These are phyloP conservation scores for Nyctanthes arbortristis DNA, from an alignment of 257 asterid genomes.

Conservation along the genomic window DNA sequence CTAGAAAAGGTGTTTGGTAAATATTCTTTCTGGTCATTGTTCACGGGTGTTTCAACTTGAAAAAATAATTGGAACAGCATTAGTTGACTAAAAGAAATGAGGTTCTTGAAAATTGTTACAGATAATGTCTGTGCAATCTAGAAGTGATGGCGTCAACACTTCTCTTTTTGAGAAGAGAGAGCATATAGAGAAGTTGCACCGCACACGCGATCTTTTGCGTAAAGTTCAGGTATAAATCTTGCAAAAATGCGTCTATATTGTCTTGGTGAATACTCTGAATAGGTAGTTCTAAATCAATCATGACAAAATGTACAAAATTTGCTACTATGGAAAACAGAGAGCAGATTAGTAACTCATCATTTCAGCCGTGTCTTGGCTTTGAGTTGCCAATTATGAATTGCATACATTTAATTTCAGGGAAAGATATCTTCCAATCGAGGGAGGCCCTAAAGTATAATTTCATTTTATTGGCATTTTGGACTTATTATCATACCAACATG, in stretches of 20 bases:
- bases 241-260: constrained; percentile 2
- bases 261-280: not conserved
- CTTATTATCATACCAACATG: not conserved
- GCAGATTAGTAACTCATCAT: constrained; percentile 4
- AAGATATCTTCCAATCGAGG: not conserved
- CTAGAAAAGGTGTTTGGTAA: constrained; percentile 84
- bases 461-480: not conserved
- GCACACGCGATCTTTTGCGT: constrained; percentile 89
- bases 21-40: constrained; percentile 28
- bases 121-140: constrained; percentile 96
- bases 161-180: constrained; percentile 95
- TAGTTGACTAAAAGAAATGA: not conserved
- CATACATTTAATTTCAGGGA: constrained; percentile 17
- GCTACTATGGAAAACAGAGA: not conserved
- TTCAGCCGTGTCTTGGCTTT: constrained; percentile 6
- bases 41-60: constrained; percentile 14
- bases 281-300: not conserved
- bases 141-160: constrained; percentile 95
- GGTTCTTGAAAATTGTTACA: constrained; percentile 42
- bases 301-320: not conserved
- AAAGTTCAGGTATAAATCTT: constrained; percentile 83
- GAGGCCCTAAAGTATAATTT: not conserved
- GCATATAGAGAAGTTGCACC: constrained; percentile 95
- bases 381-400: constrained; percentile 25
- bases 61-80: constrained; percentile 3